A percentile compares a stretch with the other conserved stretches of the same genome.
Evolutionary conservation across 2,329 filamentous ascomycete species (phyloP).

Genomic region (Colletotrichum euphorbiae): DNA sequence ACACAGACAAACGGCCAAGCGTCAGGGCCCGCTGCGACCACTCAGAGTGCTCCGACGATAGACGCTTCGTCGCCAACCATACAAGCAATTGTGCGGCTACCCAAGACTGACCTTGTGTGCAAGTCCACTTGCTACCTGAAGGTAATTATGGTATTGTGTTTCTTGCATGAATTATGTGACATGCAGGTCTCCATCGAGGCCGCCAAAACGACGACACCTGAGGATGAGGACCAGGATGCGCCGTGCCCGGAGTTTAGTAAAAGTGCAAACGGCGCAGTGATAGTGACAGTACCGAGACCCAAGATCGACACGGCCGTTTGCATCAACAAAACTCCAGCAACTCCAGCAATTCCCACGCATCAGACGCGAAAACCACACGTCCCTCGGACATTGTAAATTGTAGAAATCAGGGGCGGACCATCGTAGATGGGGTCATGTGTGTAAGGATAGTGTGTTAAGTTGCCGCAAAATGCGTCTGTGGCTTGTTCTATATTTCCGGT

Average conservation of each 20-base stretch:
- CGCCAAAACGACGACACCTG: not conserved
- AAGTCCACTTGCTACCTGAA: not conserved
- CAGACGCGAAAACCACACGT: conserved; percentile 38
- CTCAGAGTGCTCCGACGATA: not conserved
- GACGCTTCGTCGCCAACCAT: conserved; percentile 32
- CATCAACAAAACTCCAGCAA: not conserved
- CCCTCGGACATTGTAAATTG: conserved; percentile 22
- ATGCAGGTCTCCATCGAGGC: conserved; percentile 18
- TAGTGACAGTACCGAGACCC: not conserved
- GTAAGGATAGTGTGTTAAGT: not conserved
- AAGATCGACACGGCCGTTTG: not conserved
- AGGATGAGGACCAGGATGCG: not conserved
- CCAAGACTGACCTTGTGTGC: conserved; percentile 1
- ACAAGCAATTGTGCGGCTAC: conserved; percentile 24
- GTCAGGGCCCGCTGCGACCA: conserved; percentile 2
- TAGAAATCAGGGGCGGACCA: not conserved
- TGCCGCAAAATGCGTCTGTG: conserved; percentile 6
- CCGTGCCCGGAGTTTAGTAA: not conserved
- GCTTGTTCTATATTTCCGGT: conserved; percentile 5
- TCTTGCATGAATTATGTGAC: conserved; percentile 4
- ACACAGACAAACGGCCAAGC: not conserved
- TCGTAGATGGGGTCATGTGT: conserved; percentile 13
- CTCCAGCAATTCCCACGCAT: conserved; percentile 2
- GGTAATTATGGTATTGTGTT: not conserved
- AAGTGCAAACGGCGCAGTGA: not conserved